phyloP scores from a whole-genome alignment of 2,329 filamentous ascomycete species.

The Penicillium rolfsii region DNA sequence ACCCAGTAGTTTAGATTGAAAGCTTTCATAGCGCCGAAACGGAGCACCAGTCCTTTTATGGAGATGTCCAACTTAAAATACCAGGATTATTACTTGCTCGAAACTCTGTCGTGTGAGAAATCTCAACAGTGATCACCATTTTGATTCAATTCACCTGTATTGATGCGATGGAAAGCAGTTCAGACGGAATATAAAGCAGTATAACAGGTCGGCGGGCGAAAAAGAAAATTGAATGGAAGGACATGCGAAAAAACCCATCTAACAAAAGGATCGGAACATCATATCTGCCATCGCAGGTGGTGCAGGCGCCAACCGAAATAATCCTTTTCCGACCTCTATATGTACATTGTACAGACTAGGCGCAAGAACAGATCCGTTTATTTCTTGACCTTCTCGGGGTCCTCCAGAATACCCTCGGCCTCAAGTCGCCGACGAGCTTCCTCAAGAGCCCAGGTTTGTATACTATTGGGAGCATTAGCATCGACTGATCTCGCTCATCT shows the following conservation, averaged over 20 bases:
- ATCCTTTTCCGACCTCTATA: constrained; percentile 42
- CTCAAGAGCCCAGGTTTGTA: constrained; percentile 99
- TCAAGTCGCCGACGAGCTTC: constrained; percentile 95
- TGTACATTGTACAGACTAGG: constrained; percentile 47
- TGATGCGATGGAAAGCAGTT: constrained; percentile 27
- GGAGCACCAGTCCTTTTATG: not conserved
- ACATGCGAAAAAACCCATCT: constrained; percentile 42
- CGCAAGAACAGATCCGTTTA: constrained; percentile 28
- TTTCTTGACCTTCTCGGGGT: constrained; percentile 65
- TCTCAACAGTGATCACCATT: constrained; percentile 19
- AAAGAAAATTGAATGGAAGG: constrained; percentile 33
- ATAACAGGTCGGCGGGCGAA: constrained; percentile 27
- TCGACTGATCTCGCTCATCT: not conserved
- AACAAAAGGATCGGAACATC: constrained; percentile 37
- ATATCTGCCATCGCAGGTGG: constrained; percentile 36
- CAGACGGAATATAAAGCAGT: constrained; percentile 25
- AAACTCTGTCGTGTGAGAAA: not conserved
- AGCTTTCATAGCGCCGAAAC: not conserved
- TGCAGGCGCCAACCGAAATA: constrained; percentile 36
- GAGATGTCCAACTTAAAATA: not conserved
- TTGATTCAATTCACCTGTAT: constrained; percentile 25
- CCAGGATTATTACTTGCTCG: not conserved
- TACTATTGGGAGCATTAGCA: constrained; percentile 60
- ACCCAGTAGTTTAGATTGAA: constrained; percentile 46
- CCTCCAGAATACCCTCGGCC: constrained; percentile 88